Conservation (phyloP, 176 grass and related monocot species). For the Miscanthus lutarioriparius region DNA sequence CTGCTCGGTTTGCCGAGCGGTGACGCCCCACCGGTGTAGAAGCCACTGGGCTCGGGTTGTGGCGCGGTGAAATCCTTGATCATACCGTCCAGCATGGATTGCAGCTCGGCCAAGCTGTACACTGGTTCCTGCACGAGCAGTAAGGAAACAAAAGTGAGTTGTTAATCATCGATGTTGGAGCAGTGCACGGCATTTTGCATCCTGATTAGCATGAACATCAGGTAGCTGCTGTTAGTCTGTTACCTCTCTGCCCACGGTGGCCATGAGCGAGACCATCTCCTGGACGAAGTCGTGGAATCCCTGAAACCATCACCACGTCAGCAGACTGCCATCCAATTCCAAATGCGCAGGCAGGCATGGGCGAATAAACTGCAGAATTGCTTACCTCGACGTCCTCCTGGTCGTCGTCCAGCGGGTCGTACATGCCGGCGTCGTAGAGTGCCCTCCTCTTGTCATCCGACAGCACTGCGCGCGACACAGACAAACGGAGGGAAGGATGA, state of each 20-base stretch:
- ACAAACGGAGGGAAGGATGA: not conserved
- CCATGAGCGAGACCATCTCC: slow-evolving; percentile 90
- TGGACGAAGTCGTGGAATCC: slow-evolving; percentile 86
- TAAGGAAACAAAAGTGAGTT: too few relatives aligned
- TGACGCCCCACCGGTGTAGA: not conserved
- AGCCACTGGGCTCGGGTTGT: not conserved
- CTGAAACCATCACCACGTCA: slow-evolving; percentile 15
- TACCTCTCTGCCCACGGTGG: slow-evolving; percentile 69
- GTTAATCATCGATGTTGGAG: not conserved
- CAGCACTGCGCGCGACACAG: slow-evolving; percentile 46
- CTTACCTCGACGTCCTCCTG: slow-evolving; percentile 68
- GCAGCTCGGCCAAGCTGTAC: slow-evolving; percentile 65
- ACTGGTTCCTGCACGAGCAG: slow-evolving; percentile 40
- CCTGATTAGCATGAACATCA: not conserved
- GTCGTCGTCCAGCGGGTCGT: slow-evolving; percentile 61
- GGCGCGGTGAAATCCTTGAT: slow-evolving; percentile 45
- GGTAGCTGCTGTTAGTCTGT: not conserved
- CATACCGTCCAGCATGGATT: slow-evolving; percentile 70
- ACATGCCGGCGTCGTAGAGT: slow-evolving; percentile 69
- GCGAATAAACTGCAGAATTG: not conserved
- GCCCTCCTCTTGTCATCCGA: slow-evolving; percentile 71
- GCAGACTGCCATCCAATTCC: not conserved
- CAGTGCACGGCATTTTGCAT: not conserved
- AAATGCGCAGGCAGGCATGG: not conserved
- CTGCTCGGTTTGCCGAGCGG: not conserved